Evolutionary conservation across 768 basidiomycete species (phyloP).

Genomic region (Pluteus cervinus): DNA sequence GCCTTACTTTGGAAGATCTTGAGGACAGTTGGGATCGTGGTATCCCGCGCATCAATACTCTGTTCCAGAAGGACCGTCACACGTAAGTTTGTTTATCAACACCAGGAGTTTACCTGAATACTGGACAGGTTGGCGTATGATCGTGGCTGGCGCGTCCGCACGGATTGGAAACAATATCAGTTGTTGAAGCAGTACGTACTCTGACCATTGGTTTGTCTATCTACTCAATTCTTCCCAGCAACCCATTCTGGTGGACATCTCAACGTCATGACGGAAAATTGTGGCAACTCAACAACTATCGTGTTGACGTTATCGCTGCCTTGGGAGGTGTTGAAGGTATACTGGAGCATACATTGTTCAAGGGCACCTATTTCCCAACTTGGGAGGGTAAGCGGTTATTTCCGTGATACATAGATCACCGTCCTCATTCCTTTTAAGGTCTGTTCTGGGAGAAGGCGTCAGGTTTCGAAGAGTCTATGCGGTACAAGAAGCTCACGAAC

Average conservation of each 20-base stretch:
- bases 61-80: conserved; percentile 98
- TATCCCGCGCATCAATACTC: conserved; percentile 96
- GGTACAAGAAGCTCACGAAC: conserved; percentile 95
- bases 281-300: conserved; percentile 97
- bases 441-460: conserved; percentile 99
- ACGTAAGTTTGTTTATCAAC: conserved; percentile 43
- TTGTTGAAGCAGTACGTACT: conserved; percentile 74
- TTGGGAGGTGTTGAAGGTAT: conserved; percentile 96
- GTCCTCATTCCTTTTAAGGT: conserved; percentile 28
- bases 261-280: conserved; percentile 95
- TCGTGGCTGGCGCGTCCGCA: conserved; percentile 97
- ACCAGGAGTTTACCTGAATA: conserved; percentile 6
- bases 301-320: conserved; percentile 98
- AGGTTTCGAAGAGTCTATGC: conserved; percentile 94
- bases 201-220: conserved; percentile 2
- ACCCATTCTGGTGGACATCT: conserved; percentile 99
- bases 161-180: conserved; percentile 98
- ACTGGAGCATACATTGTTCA: conserved; percentile 94
- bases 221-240: conserved; percentile 37
- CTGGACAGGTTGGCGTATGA: conserved; percentile 80
- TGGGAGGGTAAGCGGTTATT: conserved; percentile 67
- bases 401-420: neutral
- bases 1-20: conserved; percentile 93
- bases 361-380: conserved; percentile 96
- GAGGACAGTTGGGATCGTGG: conserved; percentile 99